Evolutionary conservation across 176 grass and related monocot species (phyloP).

Genomic region (Poa annua): DNA sequence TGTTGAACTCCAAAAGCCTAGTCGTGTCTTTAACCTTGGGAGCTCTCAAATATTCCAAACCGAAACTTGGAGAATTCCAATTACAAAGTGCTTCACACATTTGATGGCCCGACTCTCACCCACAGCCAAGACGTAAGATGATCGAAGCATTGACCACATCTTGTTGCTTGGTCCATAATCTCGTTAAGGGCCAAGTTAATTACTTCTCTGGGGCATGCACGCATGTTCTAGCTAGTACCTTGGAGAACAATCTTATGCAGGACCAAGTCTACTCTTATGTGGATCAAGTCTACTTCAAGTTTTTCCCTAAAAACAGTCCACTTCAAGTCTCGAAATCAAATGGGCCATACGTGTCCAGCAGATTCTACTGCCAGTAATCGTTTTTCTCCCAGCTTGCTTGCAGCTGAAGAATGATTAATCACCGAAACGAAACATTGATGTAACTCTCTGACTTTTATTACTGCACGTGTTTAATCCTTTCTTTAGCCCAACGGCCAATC

Average conservation of each 20-base stretch:
- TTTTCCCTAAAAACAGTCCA: too few species aligned
- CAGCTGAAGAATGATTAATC: neutral
- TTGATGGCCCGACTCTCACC: too few species aligned
- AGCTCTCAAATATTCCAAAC: too few species aligned
- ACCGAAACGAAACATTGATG: neutral
- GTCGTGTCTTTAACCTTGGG: too few species aligned
- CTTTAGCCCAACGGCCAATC: neutral
- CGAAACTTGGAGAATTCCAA: too few species aligned
- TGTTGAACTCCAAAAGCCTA: too few species aligned
- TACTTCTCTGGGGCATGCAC: neutral
- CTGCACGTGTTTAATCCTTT: neutral
- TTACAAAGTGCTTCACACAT: too few species aligned
- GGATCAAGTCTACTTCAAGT: neutral
- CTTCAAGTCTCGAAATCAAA: neutral
- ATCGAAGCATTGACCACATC: too few species aligned
- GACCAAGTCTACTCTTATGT: neutral
- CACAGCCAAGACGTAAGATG: too few species aligned
- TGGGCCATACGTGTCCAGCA: too few species aligned
- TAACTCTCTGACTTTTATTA: neutral
- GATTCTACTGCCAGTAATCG: neutral
- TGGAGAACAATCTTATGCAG: neutral
- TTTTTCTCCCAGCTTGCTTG: neutral
- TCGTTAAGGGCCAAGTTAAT: neutral
- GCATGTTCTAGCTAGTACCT: neutral
- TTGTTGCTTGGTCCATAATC: too few species aligned